Evolutionary conservation across 164 flowering plant species (phyloP), one percentile per base, ranked within the genome.

Genomic region (Taxillus chinensis): DNA sequence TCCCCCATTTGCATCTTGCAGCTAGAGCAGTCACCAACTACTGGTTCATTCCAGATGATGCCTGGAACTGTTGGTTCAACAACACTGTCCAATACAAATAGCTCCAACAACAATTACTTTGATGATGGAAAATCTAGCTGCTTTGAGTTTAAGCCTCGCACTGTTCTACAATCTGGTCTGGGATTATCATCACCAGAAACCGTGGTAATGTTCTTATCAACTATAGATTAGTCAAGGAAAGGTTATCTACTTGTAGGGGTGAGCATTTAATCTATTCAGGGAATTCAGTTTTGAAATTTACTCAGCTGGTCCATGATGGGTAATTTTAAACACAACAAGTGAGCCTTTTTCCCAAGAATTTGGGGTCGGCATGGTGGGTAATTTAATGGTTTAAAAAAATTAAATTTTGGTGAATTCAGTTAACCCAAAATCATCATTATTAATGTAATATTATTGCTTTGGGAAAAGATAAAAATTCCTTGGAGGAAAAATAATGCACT

Each of bases 11-110:
- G 53, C 37, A 56, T 68, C 63, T 70, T 78, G 66, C 82, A 85
- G 90, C 84, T 75, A 4, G 93, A 85, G 73, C 93, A 90, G 64
- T 90, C 97, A 37, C 97, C 97, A 62, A 90, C 97, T 63, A 90
- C 97, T 38, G 95, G 97, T 64, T 79, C 95, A 51, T 79, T 86
- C 58, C 86, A 75, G 45, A 46, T 68, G 64, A 68, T 71, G 70
- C 80, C 74, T 50, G 75, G 71, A 46, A 42, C 62, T 61, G 54
- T 63, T 55, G 68, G 68, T 12, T 63, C 72, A 45, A 61, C 74
- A 27, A 60, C 65, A 49, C 62, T 78, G 42, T 71, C 75, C 9
- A 70, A 70, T 27, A 63, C 70, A 51, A 73, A 66, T 52, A 45
- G 62, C 62, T 71, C 79, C 15, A 70, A 62, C 67, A 62, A 49